These are phyloP conservation scores for Eucalyptus cloeziana DNA, from an alignment of 345 rosid species.

Conservation along the genomic window DNA sequence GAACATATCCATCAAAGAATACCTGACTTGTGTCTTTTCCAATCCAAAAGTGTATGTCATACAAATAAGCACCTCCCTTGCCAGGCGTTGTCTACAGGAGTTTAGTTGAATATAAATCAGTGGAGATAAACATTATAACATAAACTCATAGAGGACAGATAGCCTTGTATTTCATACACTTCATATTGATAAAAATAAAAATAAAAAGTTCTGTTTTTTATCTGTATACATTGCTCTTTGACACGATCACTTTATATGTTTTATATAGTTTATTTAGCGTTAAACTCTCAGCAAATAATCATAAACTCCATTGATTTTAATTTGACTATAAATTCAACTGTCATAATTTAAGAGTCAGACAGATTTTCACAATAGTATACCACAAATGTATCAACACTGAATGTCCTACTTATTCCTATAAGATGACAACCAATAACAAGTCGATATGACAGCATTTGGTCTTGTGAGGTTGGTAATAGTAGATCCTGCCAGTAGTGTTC, in stretches of 20 bases:
- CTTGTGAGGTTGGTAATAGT: background rate
- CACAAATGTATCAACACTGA: background rate
- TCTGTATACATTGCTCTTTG: background rate
- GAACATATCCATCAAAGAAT: background rate
- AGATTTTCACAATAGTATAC: background rate
- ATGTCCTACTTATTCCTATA: background rate
- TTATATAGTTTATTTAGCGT: background rate
- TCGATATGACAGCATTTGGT: background rate
- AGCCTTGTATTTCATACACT: background rate
- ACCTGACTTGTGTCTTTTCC: conserved; percentile 98
- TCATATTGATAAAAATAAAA: background rate
- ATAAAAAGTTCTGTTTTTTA: background rate
- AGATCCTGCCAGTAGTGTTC: background rate
- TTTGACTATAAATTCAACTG: background rate
- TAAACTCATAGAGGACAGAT: background rate
- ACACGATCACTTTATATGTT: background rate
- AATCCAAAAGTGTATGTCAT: conserved; percentile 95
- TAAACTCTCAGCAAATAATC: background rate
- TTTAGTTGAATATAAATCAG: background rate
- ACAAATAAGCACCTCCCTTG: conserved; percentile 74
- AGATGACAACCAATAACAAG: background rate
- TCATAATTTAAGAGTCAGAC: background rate
- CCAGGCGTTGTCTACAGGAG: conserved; percentile 57
- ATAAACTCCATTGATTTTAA: background rate
- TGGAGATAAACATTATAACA: background rate